These are phyloP conservation scores for Podaxis sp. DNA, from an alignment of 768 basidiomycete species.

Conservation along the genomic window DNA sequence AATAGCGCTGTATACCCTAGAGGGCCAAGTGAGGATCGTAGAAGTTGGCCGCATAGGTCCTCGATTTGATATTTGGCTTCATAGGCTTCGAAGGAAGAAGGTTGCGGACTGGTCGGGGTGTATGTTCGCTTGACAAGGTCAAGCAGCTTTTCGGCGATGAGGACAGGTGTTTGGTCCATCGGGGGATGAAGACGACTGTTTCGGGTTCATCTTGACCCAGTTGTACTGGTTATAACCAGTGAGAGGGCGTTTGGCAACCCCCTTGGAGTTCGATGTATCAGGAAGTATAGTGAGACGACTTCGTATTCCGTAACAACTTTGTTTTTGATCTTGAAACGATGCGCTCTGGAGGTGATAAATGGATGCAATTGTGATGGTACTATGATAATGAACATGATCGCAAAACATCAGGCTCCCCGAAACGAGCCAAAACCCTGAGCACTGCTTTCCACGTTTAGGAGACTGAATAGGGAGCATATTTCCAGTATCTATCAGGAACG, in stretches of 20 bases:
- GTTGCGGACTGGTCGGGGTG: neutral
- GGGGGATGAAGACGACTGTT: neutral
- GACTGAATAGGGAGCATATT: conserved; percentile 10
- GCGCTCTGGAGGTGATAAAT: too few species aligned
- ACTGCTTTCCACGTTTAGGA: neutral
- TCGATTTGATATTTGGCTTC: conserved; percentile 3
- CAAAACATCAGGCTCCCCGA: neutral
- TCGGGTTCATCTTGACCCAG: neutral
- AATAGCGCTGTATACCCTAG: neutral
- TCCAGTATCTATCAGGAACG: conserved; percentile 5
- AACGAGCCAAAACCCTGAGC: neutral
- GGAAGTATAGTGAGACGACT: too few species aligned
- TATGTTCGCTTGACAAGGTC: neutral
- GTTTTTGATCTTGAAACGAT: too few species aligned
- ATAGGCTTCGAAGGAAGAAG: neutral
- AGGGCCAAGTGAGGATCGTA: conserved; percentile 2
- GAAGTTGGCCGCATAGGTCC: neutral
- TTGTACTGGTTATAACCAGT: neutral
- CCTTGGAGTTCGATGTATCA: too few species aligned
- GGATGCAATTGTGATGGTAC: too few species aligned
- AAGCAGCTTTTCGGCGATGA: neutral
- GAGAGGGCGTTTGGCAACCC: neutral
- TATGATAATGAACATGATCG: neutral
- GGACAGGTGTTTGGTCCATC: neutral
- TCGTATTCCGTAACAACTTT: too few species aligned